A percentile compares a stretch with the other conserved stretches of the same genome.
Conservation (phyloP, 768 basidiomycete genomes). For the Naganishia randhawae region DNA sequence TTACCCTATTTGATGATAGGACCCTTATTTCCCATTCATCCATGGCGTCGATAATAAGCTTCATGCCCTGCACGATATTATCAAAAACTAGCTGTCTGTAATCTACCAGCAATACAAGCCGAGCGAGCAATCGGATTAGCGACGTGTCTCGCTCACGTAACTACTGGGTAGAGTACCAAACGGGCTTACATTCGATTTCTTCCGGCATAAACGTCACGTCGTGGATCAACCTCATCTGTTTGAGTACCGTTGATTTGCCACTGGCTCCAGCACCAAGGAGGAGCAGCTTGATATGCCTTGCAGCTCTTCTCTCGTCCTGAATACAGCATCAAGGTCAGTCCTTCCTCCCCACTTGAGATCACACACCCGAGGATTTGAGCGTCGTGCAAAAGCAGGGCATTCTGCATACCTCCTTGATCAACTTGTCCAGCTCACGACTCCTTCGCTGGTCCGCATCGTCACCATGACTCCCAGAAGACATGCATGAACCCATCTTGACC, state of each 20-base stretch:
- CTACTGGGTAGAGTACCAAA: not conserved
- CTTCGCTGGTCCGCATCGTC: conserved; percentile 62
- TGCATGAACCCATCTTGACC: conserved; percentile 67
- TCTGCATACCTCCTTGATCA: conserved; percentile 53
- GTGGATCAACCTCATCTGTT: conserved; percentile 98
- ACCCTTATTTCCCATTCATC: conserved; percentile 80
- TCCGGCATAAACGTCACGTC: conserved; percentile 71
- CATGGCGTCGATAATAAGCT: conserved; percentile 78
- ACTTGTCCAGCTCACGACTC: conserved; percentile 68
- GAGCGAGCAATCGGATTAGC: not conserved
- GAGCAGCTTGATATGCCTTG: conserved; percentile 63
- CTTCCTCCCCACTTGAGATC: not conserved
- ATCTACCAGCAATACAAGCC: conserved; percentile 23
- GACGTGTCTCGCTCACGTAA: not conserved
- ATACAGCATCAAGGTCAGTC: not conserved
- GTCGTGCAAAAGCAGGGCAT: no score
- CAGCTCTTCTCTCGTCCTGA: conserved; percentile 70
- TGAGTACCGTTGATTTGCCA: conserved; percentile 87
- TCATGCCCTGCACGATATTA: conserved; percentile 82
- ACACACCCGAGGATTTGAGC: no score
- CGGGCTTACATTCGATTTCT: conserved; percentile 65
- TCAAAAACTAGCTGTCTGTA: conserved; percentile 82
- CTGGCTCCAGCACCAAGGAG: conserved; percentile 89
- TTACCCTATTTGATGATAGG: conserved; percentile 58
- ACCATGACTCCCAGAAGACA: conserved; percentile 60